phyloP scores from a whole-genome alignment of 495 filamentous ascomycete species.

The Podospora australis region DNA sequence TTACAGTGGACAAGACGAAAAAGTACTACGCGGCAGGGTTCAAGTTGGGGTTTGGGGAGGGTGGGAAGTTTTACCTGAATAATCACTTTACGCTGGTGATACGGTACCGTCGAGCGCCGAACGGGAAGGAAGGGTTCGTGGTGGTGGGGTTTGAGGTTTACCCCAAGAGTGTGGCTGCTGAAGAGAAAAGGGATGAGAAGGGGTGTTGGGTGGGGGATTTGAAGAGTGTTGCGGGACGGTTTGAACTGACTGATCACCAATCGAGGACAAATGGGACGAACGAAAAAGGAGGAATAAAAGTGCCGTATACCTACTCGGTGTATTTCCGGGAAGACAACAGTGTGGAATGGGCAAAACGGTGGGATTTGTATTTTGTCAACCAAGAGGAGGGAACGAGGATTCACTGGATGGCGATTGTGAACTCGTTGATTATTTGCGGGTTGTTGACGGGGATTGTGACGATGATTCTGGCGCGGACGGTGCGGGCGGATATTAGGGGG shows the following conservation, averaged over 20 bases:
- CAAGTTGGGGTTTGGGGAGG: constrained; percentile 63
- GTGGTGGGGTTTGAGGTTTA: constrained; percentile 93
- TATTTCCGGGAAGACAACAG: constrained; percentile 82
- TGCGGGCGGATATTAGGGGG: constrained; percentile 74
- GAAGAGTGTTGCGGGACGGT: constrained; percentile 46
- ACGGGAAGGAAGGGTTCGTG: constrained; percentile 64
- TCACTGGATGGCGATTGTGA: constrained; percentile 90
- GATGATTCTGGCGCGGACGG: constrained; percentile 78
- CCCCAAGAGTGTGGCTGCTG: constrained; percentile 70
- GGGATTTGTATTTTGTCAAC: constrained; percentile 92
- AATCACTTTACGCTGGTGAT: constrained; percentile 90
- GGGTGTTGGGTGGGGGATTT: constrained; percentile 65
- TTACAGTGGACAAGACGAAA: constrained; percentile 77
- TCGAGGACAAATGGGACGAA: constrained; percentile 31
- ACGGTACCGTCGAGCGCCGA: constrained; percentile 70
- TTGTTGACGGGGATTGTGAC: constrained; percentile 77
- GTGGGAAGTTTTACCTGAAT: constrained; percentile 60
- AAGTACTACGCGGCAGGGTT: constrained; percentile 97
- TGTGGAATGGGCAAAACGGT: constrained; percentile 80
- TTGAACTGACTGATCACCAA: constrained; percentile 66
- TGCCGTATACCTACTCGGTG: constrained; percentile 89
- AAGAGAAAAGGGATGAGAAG: constrained; percentile 46
- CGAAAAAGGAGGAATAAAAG: constrained; percentile 46
- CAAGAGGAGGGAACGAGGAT: constrained; percentile 79
- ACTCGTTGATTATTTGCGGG: constrained; percentile 80